Evolutionary conservation across 352 stramenopile species (phyloP), one percentile per base, ranked within the genome.

Genomic region (Plasmopara muralis): DNA sequence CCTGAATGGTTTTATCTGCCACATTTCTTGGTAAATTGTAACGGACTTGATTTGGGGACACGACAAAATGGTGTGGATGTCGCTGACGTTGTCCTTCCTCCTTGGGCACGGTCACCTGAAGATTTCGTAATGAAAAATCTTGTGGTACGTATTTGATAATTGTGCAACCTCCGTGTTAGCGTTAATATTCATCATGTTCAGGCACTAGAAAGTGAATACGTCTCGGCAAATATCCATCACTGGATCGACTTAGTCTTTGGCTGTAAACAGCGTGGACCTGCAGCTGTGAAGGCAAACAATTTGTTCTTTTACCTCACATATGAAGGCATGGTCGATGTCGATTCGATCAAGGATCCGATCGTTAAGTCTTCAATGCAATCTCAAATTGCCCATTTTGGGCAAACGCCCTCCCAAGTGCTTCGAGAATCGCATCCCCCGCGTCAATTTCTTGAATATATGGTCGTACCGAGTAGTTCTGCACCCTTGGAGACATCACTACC

Each of bases 251-350:
- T 94, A 39, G 61, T 94, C 0, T 90, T 93, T 60, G 84, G 83
- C 6, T 72, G 65, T 10, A 90, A 75, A 43, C 77, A 95, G 47
- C 72, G 82, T 28, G 85, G 81, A 0, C 47, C 66, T 25, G 87
- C 89, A 29, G 94, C 96, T 8, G 77, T 97, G 30, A 77, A 89
- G 10, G 90, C 95, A 7, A 89, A 97, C 58, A 99, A 99, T 62
- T 69, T 99, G 9, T 99, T 98, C 65, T 98, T 99, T 65, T 98
- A 98, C 60, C 75, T 99, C 33, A 99, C 92, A 1, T 99, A 99
- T 59, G 96, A 98, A 75, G 96, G 96, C 39, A 95, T 96, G 66
- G 95, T 99, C 39, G 94, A 99, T 63, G 82, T 99, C 33, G 89
- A 98, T 59, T 96, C 94, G 6, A 95, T 96, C 63, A 68, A 95